Evolutionary conservation across 371 early-diverging fungal genomes (phyloP).

Genomic region (Zychaea mexicana): DNA sequence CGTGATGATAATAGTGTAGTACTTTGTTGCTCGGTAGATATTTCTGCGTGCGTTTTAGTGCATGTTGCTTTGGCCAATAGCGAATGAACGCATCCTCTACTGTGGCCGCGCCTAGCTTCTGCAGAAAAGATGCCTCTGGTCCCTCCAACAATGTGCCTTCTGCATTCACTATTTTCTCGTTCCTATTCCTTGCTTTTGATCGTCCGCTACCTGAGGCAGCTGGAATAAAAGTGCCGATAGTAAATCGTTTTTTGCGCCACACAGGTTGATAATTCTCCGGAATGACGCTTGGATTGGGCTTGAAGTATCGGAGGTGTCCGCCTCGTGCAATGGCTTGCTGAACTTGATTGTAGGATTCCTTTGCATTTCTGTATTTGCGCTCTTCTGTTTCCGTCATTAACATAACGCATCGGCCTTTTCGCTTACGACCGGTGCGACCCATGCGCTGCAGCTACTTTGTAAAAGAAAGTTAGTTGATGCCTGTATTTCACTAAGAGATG

Average conservation of each 20-base stretch:
- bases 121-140: slow-evolving; percentile 9
- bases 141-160: slow-evolving; percentile 24
- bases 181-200: neutral
- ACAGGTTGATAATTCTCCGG: slow-evolving; percentile 52
- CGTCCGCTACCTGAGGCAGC: neutral
- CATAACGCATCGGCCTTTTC: slow-evolving; percentile 81
- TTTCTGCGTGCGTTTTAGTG: slow-evolving; percentile 6
- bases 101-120: neutral
- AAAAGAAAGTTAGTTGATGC: too few relatives aligned
- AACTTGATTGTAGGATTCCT: slow-evolving; percentile 60
- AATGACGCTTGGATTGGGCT: slow-evolving; percentile 41
- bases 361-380: slow-evolving; percentile 62
- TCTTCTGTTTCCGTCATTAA: slow-evolving; percentile 85
- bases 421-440: slow-evolving; percentile 94
- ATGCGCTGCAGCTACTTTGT: slow-evolving; percentile 92
- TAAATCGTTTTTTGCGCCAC: slow-evolving; percentile 27
- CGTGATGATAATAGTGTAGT: slow-evolving; percentile 1
- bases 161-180: neutral
- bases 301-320: slow-evolving; percentile 17
- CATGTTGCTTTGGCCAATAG: slow-evolving; percentile 22
- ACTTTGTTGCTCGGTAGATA: slow-evolving; percentile 25
- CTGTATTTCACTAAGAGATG: neutral
- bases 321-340: slow-evolving; percentile 50
- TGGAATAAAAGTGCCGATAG: slow-evolving; percentile 27
- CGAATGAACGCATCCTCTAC: slow-evolving; percentile 15